A percentile compares a stretch with the other conserved stretches of the same genome.
Conservation (phyloP, 2,329 filamentous ascomycete species). For the Penicillium corylophilum region DNA sequence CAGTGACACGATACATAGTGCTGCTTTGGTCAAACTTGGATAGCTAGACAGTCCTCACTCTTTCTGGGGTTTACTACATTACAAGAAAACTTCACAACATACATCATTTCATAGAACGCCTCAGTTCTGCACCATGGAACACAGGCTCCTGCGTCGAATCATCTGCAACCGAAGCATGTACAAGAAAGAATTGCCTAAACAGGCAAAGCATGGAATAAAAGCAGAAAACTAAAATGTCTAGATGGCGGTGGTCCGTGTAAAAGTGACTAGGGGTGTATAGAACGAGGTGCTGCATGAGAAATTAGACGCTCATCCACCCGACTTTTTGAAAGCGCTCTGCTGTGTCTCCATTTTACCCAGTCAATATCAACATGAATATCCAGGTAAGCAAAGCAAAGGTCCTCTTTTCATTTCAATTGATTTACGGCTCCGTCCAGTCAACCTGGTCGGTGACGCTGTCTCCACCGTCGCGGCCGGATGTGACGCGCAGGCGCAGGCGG, state of each 20-base stretch:
- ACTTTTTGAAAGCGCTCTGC: not conserved
- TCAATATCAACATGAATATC: not conserved
- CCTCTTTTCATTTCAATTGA: not conserved
- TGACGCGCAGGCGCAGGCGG: slow-evolving; percentile 80
- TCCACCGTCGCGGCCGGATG: slow-evolving; percentile 69
- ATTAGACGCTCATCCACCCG: slow-evolving; percentile 20
- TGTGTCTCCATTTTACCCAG: not conserved
- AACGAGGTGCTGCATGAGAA: slow-evolving; percentile 15
- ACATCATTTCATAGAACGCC: not conserved
- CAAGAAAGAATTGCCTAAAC: slow-evolving; percentile 18
- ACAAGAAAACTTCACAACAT: not conserved
- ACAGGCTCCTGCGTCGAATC: slow-evolving; percentile 10
- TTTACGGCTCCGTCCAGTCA: slow-evolving; percentile 82
- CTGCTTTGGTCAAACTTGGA: no score
- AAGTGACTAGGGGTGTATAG: slow-evolving; percentile 16
- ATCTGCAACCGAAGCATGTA: slow-evolving; percentile 23
- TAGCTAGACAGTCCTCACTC: not conserved
- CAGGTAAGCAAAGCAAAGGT: not conserved
- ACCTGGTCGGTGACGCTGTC: slow-evolving; percentile 84
- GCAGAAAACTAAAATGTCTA: slow-evolving; percentile 9
- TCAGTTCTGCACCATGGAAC: slow-evolving; percentile 12
- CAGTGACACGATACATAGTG: no score
- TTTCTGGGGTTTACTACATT: no score
- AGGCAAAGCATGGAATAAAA: not conserved
- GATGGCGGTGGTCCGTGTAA: slow-evolving; percentile 2